Percentiles rank a stretch among this genome's conserved stretches.
phyloP scores from a whole-genome alignment of 208 protist genomes.

The Angomonas deanei region DNA sequence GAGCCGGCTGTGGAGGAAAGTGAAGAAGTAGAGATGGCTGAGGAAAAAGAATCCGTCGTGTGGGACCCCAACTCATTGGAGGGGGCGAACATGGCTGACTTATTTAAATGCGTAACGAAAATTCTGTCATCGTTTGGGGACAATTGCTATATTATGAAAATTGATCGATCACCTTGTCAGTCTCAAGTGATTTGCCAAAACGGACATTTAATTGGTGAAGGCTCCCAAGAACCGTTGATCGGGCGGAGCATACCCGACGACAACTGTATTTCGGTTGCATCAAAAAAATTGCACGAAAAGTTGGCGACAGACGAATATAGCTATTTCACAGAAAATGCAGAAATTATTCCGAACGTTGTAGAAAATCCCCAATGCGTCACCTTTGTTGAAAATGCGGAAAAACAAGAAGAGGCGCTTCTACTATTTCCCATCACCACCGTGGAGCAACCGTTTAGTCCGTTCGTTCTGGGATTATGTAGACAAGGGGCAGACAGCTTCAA shows the following conservation, averaged over 20 bases:
- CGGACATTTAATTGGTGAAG: slow-evolving; percentile 24
- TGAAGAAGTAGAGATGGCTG: background rate
- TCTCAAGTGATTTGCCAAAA: slow-evolving; percentile 42
- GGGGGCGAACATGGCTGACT: slow-evolving; percentile 19
- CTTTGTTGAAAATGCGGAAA: slow-evolving; percentile 16
- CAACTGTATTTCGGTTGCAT: slow-evolving; percentile 22
- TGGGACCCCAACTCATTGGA: slow-evolving; percentile 14
- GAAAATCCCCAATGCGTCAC: slow-evolving; percentile 17
- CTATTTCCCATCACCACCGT: slow-evolving; percentile 26
- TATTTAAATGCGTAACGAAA: slow-evolving; percentile 24
- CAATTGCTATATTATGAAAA: slow-evolving; percentile 32
- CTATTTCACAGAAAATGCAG: slow-evolving; percentile 19
- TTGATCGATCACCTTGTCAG: slow-evolving; percentile 22
- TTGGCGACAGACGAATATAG: slow-evolving; percentile 12
- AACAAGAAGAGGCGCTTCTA: slow-evolving; percentile 27
- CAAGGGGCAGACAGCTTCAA: slow-evolving; percentile 10
- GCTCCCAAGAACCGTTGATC: slow-evolving; percentile 16
- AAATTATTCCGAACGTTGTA: slow-evolving; percentile 19
- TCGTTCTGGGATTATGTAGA: slow-evolving; percentile 27
- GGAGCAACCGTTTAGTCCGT: slow-evolving; percentile 13
- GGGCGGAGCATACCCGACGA: slow-evolving; percentile 16
- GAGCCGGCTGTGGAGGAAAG: background rate
- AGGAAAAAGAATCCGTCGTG: background rate
- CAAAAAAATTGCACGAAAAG: slow-evolving; percentile 16
- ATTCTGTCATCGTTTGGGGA: slow-evolving; percentile 35